Percentiles rank a stretch among this genome's conserved stretches.
Conservation (phyloP, 257 asterid genomes). For the Nicotiana otophora region DNA sequence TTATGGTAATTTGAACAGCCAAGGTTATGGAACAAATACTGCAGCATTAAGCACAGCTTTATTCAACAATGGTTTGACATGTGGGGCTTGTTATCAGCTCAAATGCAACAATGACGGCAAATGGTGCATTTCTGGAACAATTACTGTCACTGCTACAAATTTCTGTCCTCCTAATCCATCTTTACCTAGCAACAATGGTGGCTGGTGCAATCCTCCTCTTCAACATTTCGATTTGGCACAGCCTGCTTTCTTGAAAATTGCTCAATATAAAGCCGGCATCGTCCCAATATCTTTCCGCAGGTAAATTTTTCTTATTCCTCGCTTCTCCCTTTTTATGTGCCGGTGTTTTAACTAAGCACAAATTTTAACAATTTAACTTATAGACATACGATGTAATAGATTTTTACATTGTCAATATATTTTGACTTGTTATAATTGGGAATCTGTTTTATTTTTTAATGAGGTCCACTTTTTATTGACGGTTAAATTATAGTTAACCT, state of each 20-base stretch:
- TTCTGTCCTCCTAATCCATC: constrained; percentile 90
- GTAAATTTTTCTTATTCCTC: constrained; percentile 18
- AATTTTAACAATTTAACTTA: no score
- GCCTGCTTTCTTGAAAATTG: constrained; percentile 80
- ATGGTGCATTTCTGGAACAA: constrained; percentile 55
- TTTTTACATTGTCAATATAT: no score
- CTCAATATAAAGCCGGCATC: constrained; percentile 71
- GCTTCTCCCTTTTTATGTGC: no score
- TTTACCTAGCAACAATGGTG: constrained; percentile 64
- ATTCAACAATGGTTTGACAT: constrained; percentile 76
- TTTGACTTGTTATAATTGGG: no score
- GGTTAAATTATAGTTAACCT: no score
- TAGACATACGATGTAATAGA: no score
- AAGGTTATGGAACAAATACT: constrained; percentile 77
- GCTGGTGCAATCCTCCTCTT: constrained; percentile 95
- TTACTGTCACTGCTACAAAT: constrained; percentile 78
- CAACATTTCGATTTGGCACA: constrained; percentile 83
- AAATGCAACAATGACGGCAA: constrained; percentile 45
- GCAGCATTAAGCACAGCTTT: constrained; percentile 89
- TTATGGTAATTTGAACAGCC: constrained; percentile 70
- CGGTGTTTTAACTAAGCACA: no score
- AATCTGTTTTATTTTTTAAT: no score
- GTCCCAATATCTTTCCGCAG: constrained; percentile 65
- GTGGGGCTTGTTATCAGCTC: constrained; percentile 75
- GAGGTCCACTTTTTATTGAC: no score